These are phyloP conservation scores for Silene vulgaris DNA, from an alignment of 179 eudicot genomes.

Conservation along the genomic window DNA sequence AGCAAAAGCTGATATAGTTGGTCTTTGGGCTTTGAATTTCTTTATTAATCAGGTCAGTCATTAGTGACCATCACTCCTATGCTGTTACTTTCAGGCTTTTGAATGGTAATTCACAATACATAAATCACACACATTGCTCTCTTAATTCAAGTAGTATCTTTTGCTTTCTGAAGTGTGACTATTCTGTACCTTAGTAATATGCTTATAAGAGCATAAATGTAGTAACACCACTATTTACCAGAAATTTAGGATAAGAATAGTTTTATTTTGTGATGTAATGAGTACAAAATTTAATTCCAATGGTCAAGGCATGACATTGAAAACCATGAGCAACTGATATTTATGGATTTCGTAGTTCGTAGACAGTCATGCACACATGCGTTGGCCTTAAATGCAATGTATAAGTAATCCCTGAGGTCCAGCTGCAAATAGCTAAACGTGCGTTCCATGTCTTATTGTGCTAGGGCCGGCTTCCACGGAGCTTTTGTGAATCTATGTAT, in stretches of 20 bases:
- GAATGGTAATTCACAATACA: not conserved
- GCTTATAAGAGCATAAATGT: not conserved
- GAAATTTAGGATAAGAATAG: not conserved
- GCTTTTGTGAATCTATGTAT: slow-evolving; percentile 73
- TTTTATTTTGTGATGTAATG: not conserved
- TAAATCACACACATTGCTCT: not conserved
- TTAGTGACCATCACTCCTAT: not conserved
- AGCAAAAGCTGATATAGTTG: slow-evolving; percentile 98
- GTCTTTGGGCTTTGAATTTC: slow-evolving; percentile 92
- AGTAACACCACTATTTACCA: not conserved
- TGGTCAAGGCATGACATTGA: not conserved
- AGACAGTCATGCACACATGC: not conserved
- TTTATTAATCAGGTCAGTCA: slow-evolving; percentile 58
- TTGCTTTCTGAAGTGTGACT: slow-evolving; percentile 1
- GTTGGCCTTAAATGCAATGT: not conserved
- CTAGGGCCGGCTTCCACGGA: slow-evolving; percentile 63
- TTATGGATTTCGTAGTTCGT: not conserved
- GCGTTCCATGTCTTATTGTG: slow-evolving; percentile 1
- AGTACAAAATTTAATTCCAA: too few relatives aligned
- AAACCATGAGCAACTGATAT: slow-evolving; percentile 7
- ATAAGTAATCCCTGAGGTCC: slow-evolving; percentile 8
- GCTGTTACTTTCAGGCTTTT: slow-evolving; percentile 4
- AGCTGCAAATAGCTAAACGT: too few relatives aligned
- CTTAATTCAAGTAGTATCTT: not conserved
- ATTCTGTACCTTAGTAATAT: not conserved